Evolutionary conservation across 1,284 basidiomycete species (phyloP).

Genomic region (Pholiota adiposa): DNA sequence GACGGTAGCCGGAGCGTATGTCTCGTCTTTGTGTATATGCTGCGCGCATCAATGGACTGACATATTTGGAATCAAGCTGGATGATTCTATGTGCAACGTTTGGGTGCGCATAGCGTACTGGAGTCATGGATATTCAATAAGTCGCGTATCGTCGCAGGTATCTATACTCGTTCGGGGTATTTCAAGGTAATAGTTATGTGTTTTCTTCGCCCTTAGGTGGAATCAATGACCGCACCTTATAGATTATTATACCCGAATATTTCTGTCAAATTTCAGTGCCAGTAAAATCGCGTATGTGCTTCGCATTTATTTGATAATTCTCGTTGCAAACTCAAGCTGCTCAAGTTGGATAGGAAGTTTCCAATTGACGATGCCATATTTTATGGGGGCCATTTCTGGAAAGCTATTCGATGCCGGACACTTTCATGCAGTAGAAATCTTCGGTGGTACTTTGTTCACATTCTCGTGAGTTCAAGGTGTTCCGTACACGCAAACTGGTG

Average conservation of each 20-base stretch:
- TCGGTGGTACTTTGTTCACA: constrained; percentile 11
- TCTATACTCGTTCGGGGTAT: constrained; percentile 36
- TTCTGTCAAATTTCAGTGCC: constrained; percentile 25
- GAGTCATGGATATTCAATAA: background rate
- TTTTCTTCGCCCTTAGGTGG: constrained; percentile 22
- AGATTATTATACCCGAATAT: constrained; percentile 26
- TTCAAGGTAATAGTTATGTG: constrained; percentile 33
- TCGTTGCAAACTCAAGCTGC: background rate
- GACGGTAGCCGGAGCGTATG: background rate
- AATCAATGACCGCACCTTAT: background rate
- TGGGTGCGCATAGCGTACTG: background rate
- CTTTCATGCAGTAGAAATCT: constrained; percentile 26
- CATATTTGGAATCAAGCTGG: background rate
- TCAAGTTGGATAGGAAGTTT: constrained; percentile 35
- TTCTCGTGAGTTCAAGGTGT: constrained; percentile 8
- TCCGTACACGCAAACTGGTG: background rate
- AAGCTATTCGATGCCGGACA: constrained; percentile 35
- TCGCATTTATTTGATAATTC: background rate
- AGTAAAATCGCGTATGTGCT: constrained; percentile 28
- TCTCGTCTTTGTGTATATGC: background rate
- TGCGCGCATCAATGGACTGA: background rate
- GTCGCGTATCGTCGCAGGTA: constrained; percentile 32
- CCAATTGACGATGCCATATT: constrained; percentile 33
- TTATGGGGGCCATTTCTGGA: constrained; percentile 31
- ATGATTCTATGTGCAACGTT: background rate